Percentiles rank a stretch among this genome's conserved stretches.
phyloP scores from a whole-genome alignment of 1,284 basidiomycete species.

The Boletus chippewaensis region DNA sequence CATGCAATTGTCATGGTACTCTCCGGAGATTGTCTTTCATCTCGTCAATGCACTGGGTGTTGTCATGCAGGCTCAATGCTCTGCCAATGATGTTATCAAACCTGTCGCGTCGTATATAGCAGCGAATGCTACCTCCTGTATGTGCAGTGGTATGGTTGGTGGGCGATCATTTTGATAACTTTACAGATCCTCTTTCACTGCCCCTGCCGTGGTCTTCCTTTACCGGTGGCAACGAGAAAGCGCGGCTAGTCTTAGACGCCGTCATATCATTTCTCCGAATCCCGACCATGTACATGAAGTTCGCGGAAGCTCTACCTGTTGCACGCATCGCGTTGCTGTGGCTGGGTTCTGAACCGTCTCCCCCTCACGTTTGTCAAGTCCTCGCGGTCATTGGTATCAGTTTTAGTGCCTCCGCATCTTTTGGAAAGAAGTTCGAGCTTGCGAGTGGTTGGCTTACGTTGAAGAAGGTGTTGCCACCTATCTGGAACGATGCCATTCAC shows the following conservation, averaged over 20 bases:
- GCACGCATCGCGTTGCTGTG: conserved; percentile 69
- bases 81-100: conserved; percentile 71
- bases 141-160: conserved; percentile 15
- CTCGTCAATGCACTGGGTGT: conserved; percentile 57
- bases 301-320: conserved; percentile 62
- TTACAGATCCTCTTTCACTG: conserved; percentile 11
- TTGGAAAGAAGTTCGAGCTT: conserved; percentile 68
- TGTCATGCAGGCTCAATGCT: conserved; percentile 56
- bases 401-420: conserved; percentile 48
- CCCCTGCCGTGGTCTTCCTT: conserved; percentile 48
- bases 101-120: conserved; percentile 82
- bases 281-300: conserved; percentile 51
- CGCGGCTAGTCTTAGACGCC: conserved; percentile 54
- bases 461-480: conserved; percentile 55
- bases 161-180: background rate
- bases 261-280: conserved; percentile 53
- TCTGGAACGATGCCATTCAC: conserved; percentile 63
- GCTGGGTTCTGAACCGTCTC: conserved; percentile 60
- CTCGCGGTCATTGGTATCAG: conserved; percentile 55
- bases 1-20: conserved; percentile 72
- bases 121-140: conserved; percentile 72
- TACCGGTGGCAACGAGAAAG: conserved; percentile 38
- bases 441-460: conserved; percentile 70
- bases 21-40: conserved; percentile 45
- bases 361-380: conserved; percentile 52